Conservation (phyloP, 2,329 filamentous ascomycete species). For the Nemania diffusa region DNA sequence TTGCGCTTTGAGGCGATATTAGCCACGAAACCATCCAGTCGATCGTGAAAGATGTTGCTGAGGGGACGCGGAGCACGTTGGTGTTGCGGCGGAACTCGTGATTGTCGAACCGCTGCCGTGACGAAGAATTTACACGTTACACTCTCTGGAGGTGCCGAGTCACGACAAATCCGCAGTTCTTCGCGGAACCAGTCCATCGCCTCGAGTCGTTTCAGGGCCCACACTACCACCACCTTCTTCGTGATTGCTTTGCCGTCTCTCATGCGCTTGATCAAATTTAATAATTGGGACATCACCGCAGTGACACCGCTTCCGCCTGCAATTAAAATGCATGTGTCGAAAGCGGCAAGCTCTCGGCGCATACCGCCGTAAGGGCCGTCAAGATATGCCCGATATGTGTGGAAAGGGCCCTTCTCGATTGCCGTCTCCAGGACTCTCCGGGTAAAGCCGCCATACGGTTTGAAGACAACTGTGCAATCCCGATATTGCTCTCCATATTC, state of each 20-base stretch:
- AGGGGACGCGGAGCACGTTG: conserved; percentile 68
- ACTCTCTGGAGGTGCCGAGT: conserved; percentile 86
- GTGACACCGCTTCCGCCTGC: conserved; percentile 96
- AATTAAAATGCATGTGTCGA: conserved; percentile 92
- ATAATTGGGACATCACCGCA: conserved; percentile 87
- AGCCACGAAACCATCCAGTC: conserved; percentile 86
- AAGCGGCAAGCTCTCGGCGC: conserved; percentile 87
- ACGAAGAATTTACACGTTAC: conserved; percentile 96
- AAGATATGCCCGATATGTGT: conserved; percentile 90
- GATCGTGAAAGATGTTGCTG: conserved; percentile 83
- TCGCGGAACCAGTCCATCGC: conserved; percentile 98
- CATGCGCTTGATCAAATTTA: conserved; percentile 97
- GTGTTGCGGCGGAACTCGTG: conserved; percentile 45
- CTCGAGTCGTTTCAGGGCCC: conserved; percentile 89
- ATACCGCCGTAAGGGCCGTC: conserved; percentile 97
- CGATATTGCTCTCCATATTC: conserved; percentile 88
- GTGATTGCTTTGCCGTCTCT: conserved; percentile 94
- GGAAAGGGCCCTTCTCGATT: conserved; percentile 85
- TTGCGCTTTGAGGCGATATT: conserved; percentile 88
- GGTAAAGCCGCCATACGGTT: conserved; percentile 92
- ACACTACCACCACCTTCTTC: conserved; percentile 89
- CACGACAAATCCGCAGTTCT: conserved; percentile 89
- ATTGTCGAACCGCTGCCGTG: conserved; percentile 75
- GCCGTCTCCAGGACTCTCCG: conserved; percentile 84
- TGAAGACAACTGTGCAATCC: conserved; percentile 91